Percentiles rank a stretch among this genome's conserved stretches.
These are phyloP conservation scores for Ogataea polymorpha DNA, from an alignment of 805 yeast genomes.

Conservation along the genomic window DNA sequence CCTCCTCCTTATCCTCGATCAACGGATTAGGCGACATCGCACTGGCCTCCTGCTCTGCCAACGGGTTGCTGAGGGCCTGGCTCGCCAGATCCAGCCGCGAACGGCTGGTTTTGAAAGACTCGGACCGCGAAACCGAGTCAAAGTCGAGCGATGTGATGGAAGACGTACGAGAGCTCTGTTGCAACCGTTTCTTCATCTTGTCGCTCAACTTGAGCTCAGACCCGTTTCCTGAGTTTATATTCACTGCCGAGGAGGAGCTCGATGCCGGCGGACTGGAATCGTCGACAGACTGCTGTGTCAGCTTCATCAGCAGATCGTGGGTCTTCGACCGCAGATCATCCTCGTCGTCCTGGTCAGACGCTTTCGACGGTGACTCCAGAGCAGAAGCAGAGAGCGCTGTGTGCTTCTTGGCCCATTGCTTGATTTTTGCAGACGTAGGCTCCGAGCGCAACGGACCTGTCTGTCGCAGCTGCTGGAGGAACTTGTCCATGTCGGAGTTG, in stretches of 20 bases:
- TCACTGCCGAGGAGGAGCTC: slow-evolving; percentile 11
- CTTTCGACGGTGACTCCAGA: slow-evolving; percentile 9
- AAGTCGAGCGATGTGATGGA: slow-evolving; percentile 22
- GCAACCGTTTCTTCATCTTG: slow-evolving; percentile 28
- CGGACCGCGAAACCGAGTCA: slow-evolving; percentile 22
- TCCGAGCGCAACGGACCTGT: slow-evolving; percentile 79
- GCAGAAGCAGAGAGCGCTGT: slow-evolving; percentile 30
- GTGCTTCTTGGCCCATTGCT: slow-evolving; percentile 72
- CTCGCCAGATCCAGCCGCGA: slow-evolving; percentile 17
- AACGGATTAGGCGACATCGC: slow-evolving; percentile 6
- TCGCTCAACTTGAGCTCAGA: slow-evolving; percentile 31
- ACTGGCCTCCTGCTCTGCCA: slow-evolving; percentile 6
- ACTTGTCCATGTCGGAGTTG: slow-evolving; percentile 69
- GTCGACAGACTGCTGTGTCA: slow-evolving; percentile 19
- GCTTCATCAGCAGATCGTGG: slow-evolving; percentile 27
- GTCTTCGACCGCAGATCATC: slow-evolving; percentile 26
- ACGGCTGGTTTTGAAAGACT: slow-evolving; percentile 21
- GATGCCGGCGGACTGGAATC: slow-evolving; percentile 14
- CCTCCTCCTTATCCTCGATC: slow-evolving; percentile 11
- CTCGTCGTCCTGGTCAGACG: slow-evolving; percentile 15
- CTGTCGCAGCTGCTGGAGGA: slow-evolving; percentile 81
- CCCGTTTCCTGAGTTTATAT: slow-evolving; percentile 4
- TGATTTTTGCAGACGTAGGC: slow-evolving; percentile 72
- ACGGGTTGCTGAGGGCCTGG: slow-evolving; percentile 18
- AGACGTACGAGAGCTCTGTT: slow-evolving; percentile 21